phyloP scores from a whole-genome alignment of 768 basidiomycete genomes.

The Tubosaeta sp. region DNA sequence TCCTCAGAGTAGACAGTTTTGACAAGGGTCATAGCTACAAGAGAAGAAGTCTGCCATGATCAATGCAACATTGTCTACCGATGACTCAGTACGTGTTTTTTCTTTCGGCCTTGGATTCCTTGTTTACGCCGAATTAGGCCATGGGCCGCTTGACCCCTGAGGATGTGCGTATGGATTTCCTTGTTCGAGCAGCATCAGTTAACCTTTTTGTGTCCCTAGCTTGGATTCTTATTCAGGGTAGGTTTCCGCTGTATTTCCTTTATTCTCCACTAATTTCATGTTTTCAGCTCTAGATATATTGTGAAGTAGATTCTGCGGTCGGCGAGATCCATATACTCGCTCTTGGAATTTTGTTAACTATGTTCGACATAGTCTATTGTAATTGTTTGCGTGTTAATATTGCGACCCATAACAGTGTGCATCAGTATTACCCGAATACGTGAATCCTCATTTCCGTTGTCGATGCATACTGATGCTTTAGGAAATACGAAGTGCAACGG shows the following conservation, averaged over 20 bases:
- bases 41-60: conserved; percentile 98
- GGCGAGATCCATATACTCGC: not conserved
- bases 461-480: too few species aligned
- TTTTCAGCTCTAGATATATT: conserved; percentile 17
- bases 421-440: too few species aligned
- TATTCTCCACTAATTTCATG: not conserved
- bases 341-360: not conserved
- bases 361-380: not conserved
- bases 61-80: conserved; percentile 77
- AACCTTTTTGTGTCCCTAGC: conserved; percentile 21
- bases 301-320: not conserved
- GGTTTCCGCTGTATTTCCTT: conserved; percentile 10
- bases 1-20: not conserved
- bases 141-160: conserved; percentile 93
- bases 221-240: conserved; percentile 46
- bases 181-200: conserved; percentile 3
- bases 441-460: too few species aligned
- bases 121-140: conserved; percentile 44
- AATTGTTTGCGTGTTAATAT: not conserved
- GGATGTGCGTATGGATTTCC: conserved; percentile 44
- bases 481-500: too few species aligned
- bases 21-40: conserved; percentile 55
- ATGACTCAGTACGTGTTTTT: conserved; percentile 58
- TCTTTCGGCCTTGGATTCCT: conserved; percentile 1
- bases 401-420: not conserved